Evolutionary conservation across 768 basidiomycete genomes (phyloP).

Genomic region (Collybia mongolica): DNA sequence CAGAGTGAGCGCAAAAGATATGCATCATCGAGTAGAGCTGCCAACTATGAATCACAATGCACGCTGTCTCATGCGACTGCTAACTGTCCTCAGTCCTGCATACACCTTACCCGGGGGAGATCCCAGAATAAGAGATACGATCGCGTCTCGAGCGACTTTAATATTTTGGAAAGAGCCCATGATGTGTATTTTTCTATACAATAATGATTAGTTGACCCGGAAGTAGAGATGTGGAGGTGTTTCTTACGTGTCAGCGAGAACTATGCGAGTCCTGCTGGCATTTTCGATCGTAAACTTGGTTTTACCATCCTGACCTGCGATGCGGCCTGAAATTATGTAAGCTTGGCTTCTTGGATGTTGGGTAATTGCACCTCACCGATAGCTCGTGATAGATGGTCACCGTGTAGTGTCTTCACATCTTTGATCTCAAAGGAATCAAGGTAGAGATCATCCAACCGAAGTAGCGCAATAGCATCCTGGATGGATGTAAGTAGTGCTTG

Average conservation of each 20-base stretch:
- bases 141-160: conserved; percentile 94
- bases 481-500: conserved; percentile 1
- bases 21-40: neutral
- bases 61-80: conserved; percentile 90
- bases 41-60: conserved; percentile 50
- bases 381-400: conserved; percentile 97
- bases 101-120: conserved; percentile 96
- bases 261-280: conserved; percentile 93
- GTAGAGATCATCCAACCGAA: conserved; percentile 95
- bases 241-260: conserved; percentile 93
- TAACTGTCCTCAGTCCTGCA: conserved; percentile 86
- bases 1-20: too few relatives aligned
- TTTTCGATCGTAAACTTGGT: conserved; percentile 99
- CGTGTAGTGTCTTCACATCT: conserved; percentile 96
- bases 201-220: conserved; percentile 6
- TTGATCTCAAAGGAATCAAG: conserved; percentile 99
- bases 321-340: conserved; percentile 62
- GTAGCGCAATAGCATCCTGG: conserved; percentile 92
- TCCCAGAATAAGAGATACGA: conserved; percentile 92
- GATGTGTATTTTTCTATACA: conserved; percentile 92
- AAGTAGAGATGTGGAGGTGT: neutral
- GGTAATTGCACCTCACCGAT: conserved; percentile 57
- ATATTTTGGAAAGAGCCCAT: conserved; percentile 99
- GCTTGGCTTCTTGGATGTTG: conserved; percentile 2
- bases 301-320: conserved; percentile 98